Evolutionary conservation across 169 alveolate genomes (phyloP), one percentile per base, ranked within the genome.

Genomic region (Eimeria necatrix): DNA sequence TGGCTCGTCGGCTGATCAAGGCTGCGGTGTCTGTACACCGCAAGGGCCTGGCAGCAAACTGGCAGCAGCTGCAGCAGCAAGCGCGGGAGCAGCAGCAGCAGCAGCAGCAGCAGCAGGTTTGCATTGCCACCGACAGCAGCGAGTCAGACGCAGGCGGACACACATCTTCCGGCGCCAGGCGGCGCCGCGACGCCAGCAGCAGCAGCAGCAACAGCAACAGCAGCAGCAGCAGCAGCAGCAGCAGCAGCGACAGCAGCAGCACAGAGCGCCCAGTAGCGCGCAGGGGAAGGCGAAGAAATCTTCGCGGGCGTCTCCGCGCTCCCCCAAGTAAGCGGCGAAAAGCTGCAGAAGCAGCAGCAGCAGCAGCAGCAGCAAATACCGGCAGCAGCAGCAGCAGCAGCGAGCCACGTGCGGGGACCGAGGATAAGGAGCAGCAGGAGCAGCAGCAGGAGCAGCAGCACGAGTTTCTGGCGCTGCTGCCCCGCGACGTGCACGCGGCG

Each of bases 401-500:
- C 76, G 20, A 20, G 9, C 76, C 41, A 10, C 5, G 14, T 8
- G 18, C 76, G 76, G 64, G n/a, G n/a, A n/a, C n/a, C n/a, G n/a
- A n/a, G n/a, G n/a, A n/a, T n/a, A n/a, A n/a, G n/a, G n/a, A n/a
- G 64, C 8, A 56, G 64, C 41, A 64, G 76, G 41, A 64, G 76
- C 41, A 64, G 76, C 41, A 68, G 78, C 48, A 68, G 78, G 46
- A 68, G 78, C 46, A 68, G 2, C 48, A 68, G 41, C 78, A 68
- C n/a, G 78, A n/a, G 4, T 68, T 68, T 68, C 41, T 68, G 4
- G 46, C 12, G 78, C 78, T 86, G 24, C 68, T 86, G 4, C 93
- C 93, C 20, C 84, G 24, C 48, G 93, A 86, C 49, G 93, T 86
- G 70, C 93, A 86, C 20, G 71, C 16, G 53, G 16, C 20, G 53